A percentile compares a stretch with the other conserved stretches of the same genome.
Evolutionary conservation across 164 flowering plant genomes (phyloP).

Genomic region (Platanus orientalis): DNA sequence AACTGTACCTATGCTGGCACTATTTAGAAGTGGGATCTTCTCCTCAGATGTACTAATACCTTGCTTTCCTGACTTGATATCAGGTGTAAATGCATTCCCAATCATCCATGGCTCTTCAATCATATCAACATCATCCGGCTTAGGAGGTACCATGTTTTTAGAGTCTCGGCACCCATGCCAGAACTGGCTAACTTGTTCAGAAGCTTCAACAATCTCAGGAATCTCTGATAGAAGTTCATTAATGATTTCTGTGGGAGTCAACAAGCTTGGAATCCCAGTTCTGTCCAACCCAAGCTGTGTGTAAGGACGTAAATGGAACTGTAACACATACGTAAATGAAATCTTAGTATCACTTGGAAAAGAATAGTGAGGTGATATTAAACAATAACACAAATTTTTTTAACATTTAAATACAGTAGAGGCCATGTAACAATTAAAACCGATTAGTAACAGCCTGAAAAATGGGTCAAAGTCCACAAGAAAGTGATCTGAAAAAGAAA

Average conservation of each 20-base stretch:
- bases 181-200: conserved; percentile 40
- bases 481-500: neutral
- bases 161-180: conserved; percentile 34
- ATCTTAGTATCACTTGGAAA: neutral
- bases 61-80: conserved; percentile 13
- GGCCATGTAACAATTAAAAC: neutral
- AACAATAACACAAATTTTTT: neutral
- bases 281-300: conserved; percentile 78
- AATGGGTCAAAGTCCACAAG: neutral
- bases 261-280: conserved; percentile 48
- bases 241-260: conserved; percentile 35
- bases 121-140: conserved; percentile 21
- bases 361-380: neutral
- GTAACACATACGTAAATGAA: conserved; percentile 11
- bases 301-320: conserved; percentile 91
- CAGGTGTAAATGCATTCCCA: conserved; percentile 19
- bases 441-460: neutral
- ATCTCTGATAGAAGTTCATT: conserved; percentile 61
- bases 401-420: neutral
- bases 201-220: conserved; percentile 72
- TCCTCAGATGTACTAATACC: conserved; percentile 6
- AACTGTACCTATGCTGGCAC: neutral
- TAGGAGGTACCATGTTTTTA: conserved; percentile 4
- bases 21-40: neutral
- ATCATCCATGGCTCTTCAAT: conserved; percentile 77